These are phyloP conservation scores for Osmanthus fragrans DNA, from an alignment of 257 asterid genomes.

Conservation along the genomic window DNA sequence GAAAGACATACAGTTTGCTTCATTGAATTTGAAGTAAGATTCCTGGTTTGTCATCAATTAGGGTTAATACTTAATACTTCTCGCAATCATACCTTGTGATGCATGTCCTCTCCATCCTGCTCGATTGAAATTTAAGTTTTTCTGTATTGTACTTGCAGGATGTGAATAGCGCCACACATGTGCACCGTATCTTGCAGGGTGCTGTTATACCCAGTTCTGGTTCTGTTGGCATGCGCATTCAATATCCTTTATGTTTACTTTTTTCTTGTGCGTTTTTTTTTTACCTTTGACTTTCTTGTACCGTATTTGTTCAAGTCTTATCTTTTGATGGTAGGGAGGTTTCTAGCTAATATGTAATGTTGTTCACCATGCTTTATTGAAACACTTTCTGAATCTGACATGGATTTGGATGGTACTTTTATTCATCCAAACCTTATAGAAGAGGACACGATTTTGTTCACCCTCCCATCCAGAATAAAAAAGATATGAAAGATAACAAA, in stretches of 20 bases:
- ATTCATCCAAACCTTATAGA: neutral
- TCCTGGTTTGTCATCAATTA: neutral
- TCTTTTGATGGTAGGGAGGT: neutral
- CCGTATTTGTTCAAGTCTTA: neutral
- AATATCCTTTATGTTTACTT: constrained; percentile 44
- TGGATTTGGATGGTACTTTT: neutral
- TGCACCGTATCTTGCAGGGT: constrained; percentile 55
- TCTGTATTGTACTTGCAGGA: constrained; percentile 36
- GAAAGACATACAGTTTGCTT: constrained; percentile 98
- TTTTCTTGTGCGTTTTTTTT: neutral
- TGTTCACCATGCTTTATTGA: neutral
- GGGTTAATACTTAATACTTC: constrained; percentile 24
- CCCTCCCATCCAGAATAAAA: neutral
- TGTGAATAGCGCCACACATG: constrained; percentile 52
- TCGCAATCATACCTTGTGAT: neutral
- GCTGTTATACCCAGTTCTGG: constrained; percentile 62
- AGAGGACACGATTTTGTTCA: neutral
- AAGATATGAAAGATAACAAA: neutral
- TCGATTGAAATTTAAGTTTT: constrained; percentile 10
- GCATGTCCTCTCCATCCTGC: constrained; percentile 13
- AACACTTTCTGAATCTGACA: neutral
- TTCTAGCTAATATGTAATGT: neutral
- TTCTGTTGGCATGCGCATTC: constrained; percentile 66
- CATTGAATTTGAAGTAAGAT: constrained; percentile 96
- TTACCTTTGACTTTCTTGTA: neutral